Evolutionary conservation across 2,329 filamentous ascomycete species (phyloP), one percentile per base, ranked within the genome.

Genomic region (Epichloe sylvatica): DNA sequence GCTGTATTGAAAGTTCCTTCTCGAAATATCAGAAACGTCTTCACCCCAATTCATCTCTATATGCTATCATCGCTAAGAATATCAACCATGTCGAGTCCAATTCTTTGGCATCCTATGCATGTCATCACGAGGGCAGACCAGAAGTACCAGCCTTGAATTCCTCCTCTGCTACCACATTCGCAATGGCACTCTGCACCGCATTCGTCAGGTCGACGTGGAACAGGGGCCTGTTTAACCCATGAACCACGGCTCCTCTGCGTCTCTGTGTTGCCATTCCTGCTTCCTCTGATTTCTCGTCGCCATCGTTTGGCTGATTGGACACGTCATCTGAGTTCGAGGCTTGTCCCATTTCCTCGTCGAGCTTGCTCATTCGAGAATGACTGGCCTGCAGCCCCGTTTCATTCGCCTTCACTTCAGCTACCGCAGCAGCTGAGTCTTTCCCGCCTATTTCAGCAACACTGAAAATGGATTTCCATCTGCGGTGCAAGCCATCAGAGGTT

Each of bases 151-250:
- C 51, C 43, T 54, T 54, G 23, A 56, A 58, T 45, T 71, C 69
- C 7, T 66, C 61, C 47, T 74, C 68, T 0, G 72, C 74, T 65
- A 87, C 78, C 0, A 86, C 77, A 57, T 94, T 94, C 33, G 83
- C 80, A 58, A 96, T 79, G 3, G 89, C 91, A 58, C 83, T 88
- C 66, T 96, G 86, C 57, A 97, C 67, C 6, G 92, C 92, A 60
- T 83, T 89, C 4, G 87, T 92, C 47, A 97, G 69, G 64, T 97
- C 92, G 48, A 95, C 79, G 63, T 98, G 92, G 77, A 98, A 97
- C 57, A 96, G 77, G 4, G 92, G 91, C 57, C 86, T 72, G 65
- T 94, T 92, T 54, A 94, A 70, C n/a, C 91, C 86, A 56, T 90
- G 84, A 15, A 97, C 81, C 4, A 86, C 76, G 2, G 84, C 82